phyloP scores from a whole-genome alignment of 2,329 filamentous ascomycete species.

The Fusarium sp. region DNA sequence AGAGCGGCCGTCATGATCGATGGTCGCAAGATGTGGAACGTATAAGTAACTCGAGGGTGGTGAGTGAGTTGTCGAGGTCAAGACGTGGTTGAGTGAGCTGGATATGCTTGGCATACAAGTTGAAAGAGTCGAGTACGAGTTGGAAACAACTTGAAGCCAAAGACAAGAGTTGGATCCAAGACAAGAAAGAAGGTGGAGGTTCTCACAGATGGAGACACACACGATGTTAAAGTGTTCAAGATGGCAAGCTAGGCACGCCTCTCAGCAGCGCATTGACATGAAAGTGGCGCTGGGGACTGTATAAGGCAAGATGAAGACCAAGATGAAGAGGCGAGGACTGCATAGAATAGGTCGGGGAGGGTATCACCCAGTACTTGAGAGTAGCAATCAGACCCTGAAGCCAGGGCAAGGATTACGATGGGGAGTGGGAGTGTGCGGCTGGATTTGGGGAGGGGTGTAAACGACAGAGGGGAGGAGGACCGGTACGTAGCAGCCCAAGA shows the following conservation, averaged over 20 bases:
- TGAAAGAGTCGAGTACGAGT: conserved; percentile 3
- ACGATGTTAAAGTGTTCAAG: conserved; percentile 31
- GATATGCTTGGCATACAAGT: conserved; percentile 21
- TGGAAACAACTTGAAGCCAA: conserved; percentile 6
- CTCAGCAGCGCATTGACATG: conserved; percentile 33
- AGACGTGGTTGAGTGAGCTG: conserved; percentile 11
- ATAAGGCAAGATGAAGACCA: conserved; percentile 32
- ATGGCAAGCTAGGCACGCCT: conserved; percentile 18
- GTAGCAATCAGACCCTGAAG: conserved; percentile 36
- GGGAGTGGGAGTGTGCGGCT: conserved; percentile 18
- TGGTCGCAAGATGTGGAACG: conserved; percentile 6
- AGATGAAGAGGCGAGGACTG: conserved; percentile 31
- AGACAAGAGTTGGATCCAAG: conserved; percentile 10
- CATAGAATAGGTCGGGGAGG: conserved; percentile 26
- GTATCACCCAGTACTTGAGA: conserved; percentile 38
- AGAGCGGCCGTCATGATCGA: conserved; percentile 61
- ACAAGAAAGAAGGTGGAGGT: conserved; percentile 19
- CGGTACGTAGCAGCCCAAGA: conserved; percentile 25
- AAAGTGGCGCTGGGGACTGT: conserved; percentile 34
- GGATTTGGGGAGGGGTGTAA: conserved; percentile 7
- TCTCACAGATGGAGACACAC: conserved; percentile 11
- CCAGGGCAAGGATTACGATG: conserved; percentile 32
- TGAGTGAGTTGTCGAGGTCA: conserved; percentile 16
- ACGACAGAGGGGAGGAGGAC: conserved; percentile 17
- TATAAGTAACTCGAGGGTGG: conserved; percentile 6